Percentiles rank a stretch among this genome's conserved stretches.
Evolutionary conservation across 495 filamentous ascomycete genomes (phyloP).

Genomic region (Eremomyces bilateralis): DNA sequence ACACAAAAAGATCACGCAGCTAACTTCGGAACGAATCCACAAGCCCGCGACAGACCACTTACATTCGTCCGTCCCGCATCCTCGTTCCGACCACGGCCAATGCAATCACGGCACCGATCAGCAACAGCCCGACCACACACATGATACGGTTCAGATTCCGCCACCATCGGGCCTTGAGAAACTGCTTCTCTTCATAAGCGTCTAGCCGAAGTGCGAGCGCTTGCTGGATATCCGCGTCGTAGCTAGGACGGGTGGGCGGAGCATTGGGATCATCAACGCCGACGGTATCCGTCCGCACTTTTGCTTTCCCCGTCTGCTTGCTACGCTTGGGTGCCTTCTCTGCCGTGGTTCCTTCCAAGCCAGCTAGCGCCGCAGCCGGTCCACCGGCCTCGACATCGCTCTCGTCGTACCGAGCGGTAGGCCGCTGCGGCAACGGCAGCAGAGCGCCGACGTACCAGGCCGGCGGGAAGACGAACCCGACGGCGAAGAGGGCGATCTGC

Average conservation of each 20-base stretch:
- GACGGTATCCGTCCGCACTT: not conserved
- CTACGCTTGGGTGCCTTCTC: slow-evolving; percentile 14
- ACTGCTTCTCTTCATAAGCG: slow-evolving; percentile 15
- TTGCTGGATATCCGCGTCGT: slow-evolving; percentile 35
- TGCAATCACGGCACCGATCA: slow-evolving; percentile 61
- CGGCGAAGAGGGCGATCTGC: slow-evolving; percentile 69
- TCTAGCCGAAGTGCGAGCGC: slow-evolving; percentile 12
- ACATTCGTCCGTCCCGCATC: no score
- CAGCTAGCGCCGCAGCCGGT: not conserved
- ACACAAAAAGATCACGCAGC: no score
- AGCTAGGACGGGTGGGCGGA: no score
- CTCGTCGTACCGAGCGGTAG: no score
- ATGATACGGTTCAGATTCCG: slow-evolving; percentile 74
- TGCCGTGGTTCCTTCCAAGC: slow-evolving; percentile 8
- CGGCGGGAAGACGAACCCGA: slow-evolving; percentile 73
- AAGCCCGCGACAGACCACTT: no score
- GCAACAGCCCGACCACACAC: slow-evolving; percentile 52
- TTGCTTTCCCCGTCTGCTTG: slow-evolving; percentile 12
- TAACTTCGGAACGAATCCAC: no score
- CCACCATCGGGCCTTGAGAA: slow-evolving; percentile 83
- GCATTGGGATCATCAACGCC: no score
- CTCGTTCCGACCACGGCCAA: no score
- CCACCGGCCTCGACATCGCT: slow-evolving; percentile 11
- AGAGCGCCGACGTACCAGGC: slow-evolving; percentile 77
- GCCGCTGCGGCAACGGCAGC: slow-evolving; percentile 48